Base-by-base conservation (phyloP, 73 alveolate genomes). In the Halteria grandinella region DNA sequence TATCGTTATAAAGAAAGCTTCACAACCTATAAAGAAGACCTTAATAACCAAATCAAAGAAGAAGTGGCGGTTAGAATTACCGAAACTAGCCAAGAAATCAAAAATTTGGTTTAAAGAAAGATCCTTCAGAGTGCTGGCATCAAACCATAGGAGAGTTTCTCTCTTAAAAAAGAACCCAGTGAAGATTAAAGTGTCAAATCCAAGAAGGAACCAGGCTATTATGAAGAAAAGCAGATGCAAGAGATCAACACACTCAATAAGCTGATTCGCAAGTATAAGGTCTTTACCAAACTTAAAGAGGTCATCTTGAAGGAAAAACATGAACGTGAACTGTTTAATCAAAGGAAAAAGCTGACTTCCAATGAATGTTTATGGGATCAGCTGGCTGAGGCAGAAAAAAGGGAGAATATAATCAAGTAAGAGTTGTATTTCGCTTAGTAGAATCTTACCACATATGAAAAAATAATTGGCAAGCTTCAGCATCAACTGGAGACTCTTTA, bases 281-380 rank as follows among this genome's bases (percentile, higher is more conserved):
- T 73, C 28, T 51, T 73, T 1, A 52, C 69, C 14, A 23, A 73
- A 24, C 52, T 73, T 62, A 73, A 73, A 55, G 85, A 73, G 27
- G 85, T 73, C 28, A n/a, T 73, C 45, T 8, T 58, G 12, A 12
- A 23, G 23, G 97, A 91, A 57, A 88, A 83, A 41, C 94, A 91
- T 62, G 87, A 85, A 64, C 88, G 90, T 52, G 93, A 88, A 53
- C 79, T 91, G 55, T 49, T 48, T 40, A 73, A 73, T 73, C 23
- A 48, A 21, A 84, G 93, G 81, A 69, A 90, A 69, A 83, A 91
- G 76, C 89, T 94, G 55, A 86, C 95, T 29, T 89, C 93, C 29
- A 94, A 94, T 73, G 82, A 84, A 66, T 94, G 94, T 54, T 73
- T 94, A 44, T 91, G 97, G 97, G 98, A 94, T 48, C 84, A 91